Conservation (phyloP, 345 rosid genomes). For the Hibiscus syriacus region DNA sequence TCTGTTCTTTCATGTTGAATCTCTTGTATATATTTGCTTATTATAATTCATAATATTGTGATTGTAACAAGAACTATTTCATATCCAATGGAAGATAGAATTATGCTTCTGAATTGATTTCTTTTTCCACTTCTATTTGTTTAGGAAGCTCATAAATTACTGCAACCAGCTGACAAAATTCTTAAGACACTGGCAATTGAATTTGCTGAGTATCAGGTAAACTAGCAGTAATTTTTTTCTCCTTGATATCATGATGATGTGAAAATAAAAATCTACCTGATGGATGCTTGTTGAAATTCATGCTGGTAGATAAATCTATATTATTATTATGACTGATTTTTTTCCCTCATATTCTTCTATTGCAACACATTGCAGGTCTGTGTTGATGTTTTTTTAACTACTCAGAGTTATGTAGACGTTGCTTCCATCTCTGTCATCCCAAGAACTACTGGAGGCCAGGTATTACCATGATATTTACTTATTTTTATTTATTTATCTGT, state of each 20-base stretch:
- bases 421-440: slow-evolving; percentile 90
- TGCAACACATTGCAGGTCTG: slow-evolving; percentile 57
- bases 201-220: slow-evolving; percentile 96
- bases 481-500: not conserved
- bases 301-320: not conserved
- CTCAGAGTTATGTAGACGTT: slow-evolving; percentile 82
- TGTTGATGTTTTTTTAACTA: slow-evolving; percentile 82
- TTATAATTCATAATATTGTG: not conserved
- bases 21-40: not conserved
- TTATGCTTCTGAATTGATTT: not conserved
- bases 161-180: slow-evolving; percentile 86
- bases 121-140: slow-evolving; percentile 15
- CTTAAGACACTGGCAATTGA: slow-evolving; percentile 94
- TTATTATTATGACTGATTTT: not conserved
- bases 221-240: slow-evolving; percentile 9
- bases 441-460: slow-evolving; percentile 96
- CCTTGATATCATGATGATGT: not conserved
- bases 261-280: not conserved
- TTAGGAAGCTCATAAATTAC: slow-evolving; percentile 93
- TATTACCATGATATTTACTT: slow-evolving; percentile 18
- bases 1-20: not conserved
- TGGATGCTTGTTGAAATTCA: slow-evolving; percentile 7
- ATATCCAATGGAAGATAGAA: not conserved
- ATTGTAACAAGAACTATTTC: not conserved
- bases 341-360: slow-evolving; percentile 15